Evolutionary conservation across 2,329 filamentous ascomycete genomes (phyloP).

Genomic region (Fusarium sp.): DNA sequence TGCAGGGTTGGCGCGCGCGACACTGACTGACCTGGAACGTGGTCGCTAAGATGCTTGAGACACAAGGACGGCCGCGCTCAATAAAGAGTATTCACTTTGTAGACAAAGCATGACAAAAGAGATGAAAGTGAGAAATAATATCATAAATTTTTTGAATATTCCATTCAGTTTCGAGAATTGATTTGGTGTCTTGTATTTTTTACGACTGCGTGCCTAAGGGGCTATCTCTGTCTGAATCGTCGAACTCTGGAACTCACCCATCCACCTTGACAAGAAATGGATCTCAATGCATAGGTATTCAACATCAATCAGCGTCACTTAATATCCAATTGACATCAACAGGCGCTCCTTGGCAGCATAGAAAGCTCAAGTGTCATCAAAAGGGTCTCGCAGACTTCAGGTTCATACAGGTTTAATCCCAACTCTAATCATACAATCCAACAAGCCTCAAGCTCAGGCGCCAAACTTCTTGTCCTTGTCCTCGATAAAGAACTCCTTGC

Average conservation of each 20-base stretch:
- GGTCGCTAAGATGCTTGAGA: no score
- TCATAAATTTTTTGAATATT: no score
- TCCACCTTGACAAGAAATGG: neutral
- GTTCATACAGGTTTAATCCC: slow-evolving; percentile 2
- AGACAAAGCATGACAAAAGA: no score
- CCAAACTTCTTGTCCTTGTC: slow-evolving; percentile 70
- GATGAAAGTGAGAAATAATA: no score
- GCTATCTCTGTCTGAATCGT: neutral
- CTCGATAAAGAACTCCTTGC: slow-evolving; percentile 75
- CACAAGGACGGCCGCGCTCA: no score
- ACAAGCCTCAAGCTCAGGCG: slow-evolving; percentile 8
- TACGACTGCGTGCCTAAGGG: no score
- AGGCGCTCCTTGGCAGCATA: neutral
- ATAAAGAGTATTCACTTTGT: no score
- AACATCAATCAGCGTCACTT: neutral
- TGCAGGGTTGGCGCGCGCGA: neutral
- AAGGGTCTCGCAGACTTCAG: neutral
- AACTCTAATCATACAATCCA: neutral
- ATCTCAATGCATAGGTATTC: neutral
- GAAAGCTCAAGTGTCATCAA: neutral
- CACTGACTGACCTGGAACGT: neutral
- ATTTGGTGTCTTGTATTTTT: no score
- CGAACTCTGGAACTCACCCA: neutral
- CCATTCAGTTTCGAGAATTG: no score
- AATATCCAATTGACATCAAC: neutral